Evolutionary conservation across 179 eudicot genomes (phyloP).

Genomic region (Amaranthus tricolor): DNA sequence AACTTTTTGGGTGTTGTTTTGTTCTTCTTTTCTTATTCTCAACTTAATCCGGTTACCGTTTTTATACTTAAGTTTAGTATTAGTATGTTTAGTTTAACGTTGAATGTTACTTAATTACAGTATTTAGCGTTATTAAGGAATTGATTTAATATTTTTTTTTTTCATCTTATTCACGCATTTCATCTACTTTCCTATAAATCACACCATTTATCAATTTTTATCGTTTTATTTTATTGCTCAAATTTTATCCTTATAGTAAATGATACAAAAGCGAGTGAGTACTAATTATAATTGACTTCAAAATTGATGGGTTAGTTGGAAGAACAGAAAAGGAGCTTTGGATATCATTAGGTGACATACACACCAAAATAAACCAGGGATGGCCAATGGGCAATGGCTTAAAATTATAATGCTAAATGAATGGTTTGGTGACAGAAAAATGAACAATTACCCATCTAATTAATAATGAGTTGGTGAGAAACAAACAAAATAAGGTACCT

Average conservation of each 20-base stretch:
- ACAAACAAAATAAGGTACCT: not conserved
- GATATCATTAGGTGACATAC: not conserved
- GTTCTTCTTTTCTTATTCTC: too few relatives aligned
- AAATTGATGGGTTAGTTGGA: not conserved
- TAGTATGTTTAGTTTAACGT: too few relatives aligned
- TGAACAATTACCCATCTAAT: not conserved
- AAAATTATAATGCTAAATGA: not conserved
- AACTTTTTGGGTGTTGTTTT: too few relatives aligned
- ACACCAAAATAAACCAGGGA: too few relatives aligned
- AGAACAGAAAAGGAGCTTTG: not conserved
- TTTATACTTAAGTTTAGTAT: too few relatives aligned
- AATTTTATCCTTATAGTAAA: not conserved
- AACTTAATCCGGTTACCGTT: too few relatives aligned
- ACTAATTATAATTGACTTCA: not conserved
- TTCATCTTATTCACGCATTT: not conserved
- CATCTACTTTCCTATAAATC: not conserved
- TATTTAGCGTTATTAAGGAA: too few relatives aligned
- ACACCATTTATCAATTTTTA: too few relatives aligned
- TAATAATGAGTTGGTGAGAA: conserved; percentile 14
- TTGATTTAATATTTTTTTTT: not conserved
- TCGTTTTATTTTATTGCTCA: not conserved
- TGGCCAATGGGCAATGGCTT: not conserved
- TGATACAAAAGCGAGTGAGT: too few relatives aligned
- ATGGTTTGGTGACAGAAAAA: too few relatives aligned
- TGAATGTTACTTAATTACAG: too few relatives aligned